These are phyloP conservation scores for Fusarium stilboides DNA, from an alignment of 2,329 filamentous ascomycete genomes.

Conservation along the genomic window DNA sequence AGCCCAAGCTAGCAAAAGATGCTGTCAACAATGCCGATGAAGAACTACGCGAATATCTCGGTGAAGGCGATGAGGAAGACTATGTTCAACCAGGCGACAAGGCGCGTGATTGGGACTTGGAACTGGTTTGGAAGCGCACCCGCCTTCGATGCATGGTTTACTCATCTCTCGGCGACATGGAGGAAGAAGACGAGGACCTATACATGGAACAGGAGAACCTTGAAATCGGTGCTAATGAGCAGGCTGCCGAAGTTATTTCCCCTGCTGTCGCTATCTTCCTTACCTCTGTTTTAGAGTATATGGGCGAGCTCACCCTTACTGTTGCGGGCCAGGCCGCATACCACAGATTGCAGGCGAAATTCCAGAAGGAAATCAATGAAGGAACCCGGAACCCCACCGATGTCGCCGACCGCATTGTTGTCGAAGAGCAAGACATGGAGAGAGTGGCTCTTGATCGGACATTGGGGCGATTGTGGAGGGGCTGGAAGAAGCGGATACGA, in stretches of 20 bases:
- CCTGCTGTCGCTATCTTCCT: slow-evolving; percentile 96
- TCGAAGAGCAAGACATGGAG: slow-evolving; percentile 94
- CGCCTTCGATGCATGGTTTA: slow-evolving; percentile 98
- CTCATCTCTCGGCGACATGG: slow-evolving; percentile 94
- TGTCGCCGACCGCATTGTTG: slow-evolving; percentile 77
- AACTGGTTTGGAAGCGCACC: slow-evolving; percentile 93
- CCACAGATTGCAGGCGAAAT: slow-evolving; percentile 72
- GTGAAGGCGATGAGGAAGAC: slow-evolving; percentile 83
- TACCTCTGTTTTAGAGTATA: slow-evolving; percentile 92
- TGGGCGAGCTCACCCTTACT: slow-evolving; percentile 92
- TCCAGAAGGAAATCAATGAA: slow-evolving; percentile 72
- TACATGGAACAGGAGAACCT: slow-evolving; percentile 87
- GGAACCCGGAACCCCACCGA: slow-evolving; percentile 63
- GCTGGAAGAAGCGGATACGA: slow-evolving; percentile 91
- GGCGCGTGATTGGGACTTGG: slow-evolving; percentile 84
- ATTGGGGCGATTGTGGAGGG: slow-evolving; percentile 90
- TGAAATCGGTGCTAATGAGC: slow-evolving; percentile 69
- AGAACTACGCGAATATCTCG: slow-evolving; percentile 89
- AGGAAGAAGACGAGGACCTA: slow-evolving; percentile 96
- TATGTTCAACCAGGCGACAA: slow-evolving; percentile 66
- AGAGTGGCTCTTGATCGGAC: slow-evolving; percentile 91
- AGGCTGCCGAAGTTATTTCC: slow-evolving; percentile 79
- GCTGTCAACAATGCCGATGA: slow-evolving; percentile 87
- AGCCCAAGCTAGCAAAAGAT: slow-evolving; percentile 88
- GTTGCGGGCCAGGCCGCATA: slow-evolving; percentile 89